Evolutionary conservation across 2,329 filamentous ascomycete species (phyloP).

Genomic region (Talaromyces sp.): DNA sequence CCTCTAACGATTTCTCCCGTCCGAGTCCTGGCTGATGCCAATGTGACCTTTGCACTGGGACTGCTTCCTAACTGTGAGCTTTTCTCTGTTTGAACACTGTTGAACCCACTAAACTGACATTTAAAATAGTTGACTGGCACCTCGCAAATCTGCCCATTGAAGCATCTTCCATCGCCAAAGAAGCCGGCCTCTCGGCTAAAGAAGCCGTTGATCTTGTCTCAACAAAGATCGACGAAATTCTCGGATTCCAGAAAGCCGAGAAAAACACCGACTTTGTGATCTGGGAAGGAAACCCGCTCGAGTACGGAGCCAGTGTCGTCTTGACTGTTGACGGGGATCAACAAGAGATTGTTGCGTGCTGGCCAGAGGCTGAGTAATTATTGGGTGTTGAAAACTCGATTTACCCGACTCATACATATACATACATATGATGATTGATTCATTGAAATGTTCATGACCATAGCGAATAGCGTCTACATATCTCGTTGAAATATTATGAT

Average conservation of each 20-base stretch:
- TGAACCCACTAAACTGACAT: background rate
- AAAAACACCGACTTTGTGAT: conserved; percentile 37
- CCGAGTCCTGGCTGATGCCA: conserved; percentile 35
- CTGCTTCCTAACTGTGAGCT: conserved; percentile 9
- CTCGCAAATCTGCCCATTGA: conserved; percentile 34
- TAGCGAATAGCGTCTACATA: background rate
- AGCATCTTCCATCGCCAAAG: conserved; percentile 11
- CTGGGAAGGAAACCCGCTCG: conserved; percentile 40
- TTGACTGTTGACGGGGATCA: conserved; percentile 11
- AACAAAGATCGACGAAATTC: conserved; percentile 38
- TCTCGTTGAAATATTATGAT: background rate
- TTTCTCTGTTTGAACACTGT: background rate
- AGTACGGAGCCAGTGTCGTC: conserved; percentile 15
- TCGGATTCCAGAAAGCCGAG: conserved; percentile 26
- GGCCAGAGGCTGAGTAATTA: conserved; percentile 10
- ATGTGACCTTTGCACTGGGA: conserved; percentile 20
- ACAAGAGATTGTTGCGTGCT: conserved; percentile 6
- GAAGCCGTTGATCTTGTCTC: conserved; percentile 35
- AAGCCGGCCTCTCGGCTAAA: conserved; percentile 7
- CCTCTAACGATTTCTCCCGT: conserved; percentile 38
- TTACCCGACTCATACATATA: too few relatives aligned
- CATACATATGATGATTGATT: background rate
- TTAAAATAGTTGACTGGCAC: conserved; percentile 25
- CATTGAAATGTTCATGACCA: background rate
- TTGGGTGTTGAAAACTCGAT: background rate